These are phyloP conservation scores for Fusarium heterosporum DNA, from an alignment of 2,329 filamentous ascomycete species.

Conservation along the genomic window DNA sequence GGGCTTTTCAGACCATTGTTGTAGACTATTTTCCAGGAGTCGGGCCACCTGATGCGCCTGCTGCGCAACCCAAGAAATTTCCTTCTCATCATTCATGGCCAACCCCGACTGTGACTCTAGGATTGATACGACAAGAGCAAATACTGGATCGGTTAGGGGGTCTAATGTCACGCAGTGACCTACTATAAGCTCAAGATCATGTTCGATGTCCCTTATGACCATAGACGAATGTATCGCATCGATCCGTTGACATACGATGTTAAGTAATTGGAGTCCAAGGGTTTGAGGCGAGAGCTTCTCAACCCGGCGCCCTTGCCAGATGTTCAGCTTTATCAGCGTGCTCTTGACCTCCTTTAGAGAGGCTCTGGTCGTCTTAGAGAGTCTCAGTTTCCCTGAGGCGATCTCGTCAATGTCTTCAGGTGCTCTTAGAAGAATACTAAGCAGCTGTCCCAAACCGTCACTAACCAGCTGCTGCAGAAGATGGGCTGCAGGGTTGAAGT, in stretches of 20 bases:
- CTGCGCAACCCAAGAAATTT: slow-evolving; percentile 40
- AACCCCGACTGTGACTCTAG: slow-evolving; percentile 52
- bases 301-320: slow-evolving; percentile 70
- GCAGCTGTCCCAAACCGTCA: slow-evolving; percentile 65
- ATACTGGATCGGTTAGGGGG: slow-evolving; percentile 50
- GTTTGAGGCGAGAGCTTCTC: slow-evolving; percentile 69
- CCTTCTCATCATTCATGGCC: slow-evolving; percentile 38
- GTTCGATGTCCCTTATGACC: slow-evolving; percentile 48
- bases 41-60: slow-evolving; percentile 48
- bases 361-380: slow-evolving; percentile 73
- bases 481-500: slow-evolving; percentile 69
- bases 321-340: slow-evolving; percentile 61
- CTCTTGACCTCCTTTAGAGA: slow-evolving; percentile 67
- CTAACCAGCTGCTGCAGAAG: slow-evolving; percentile 67
- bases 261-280: slow-evolving; percentile 72
- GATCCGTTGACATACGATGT: slow-evolving; percentile 52
- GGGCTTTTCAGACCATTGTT: slow-evolving; percentile 48
- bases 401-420: slow-evolving; percentile 68
- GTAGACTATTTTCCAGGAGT: slow-evolving; percentile 48
- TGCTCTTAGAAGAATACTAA: slow-evolving; percentile 66
- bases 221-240: slow-evolving; percentile 47
- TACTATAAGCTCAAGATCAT: slow-evolving; percentile 44
- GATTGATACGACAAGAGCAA: slow-evolving; percentile 58
- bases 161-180: slow-evolving; percentile 36
- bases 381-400: slow-evolving; percentile 73